phyloP scores from a whole-genome alignment of 2,329 filamentous ascomycete species.

The Chaetomiaceae sp. region DNA sequence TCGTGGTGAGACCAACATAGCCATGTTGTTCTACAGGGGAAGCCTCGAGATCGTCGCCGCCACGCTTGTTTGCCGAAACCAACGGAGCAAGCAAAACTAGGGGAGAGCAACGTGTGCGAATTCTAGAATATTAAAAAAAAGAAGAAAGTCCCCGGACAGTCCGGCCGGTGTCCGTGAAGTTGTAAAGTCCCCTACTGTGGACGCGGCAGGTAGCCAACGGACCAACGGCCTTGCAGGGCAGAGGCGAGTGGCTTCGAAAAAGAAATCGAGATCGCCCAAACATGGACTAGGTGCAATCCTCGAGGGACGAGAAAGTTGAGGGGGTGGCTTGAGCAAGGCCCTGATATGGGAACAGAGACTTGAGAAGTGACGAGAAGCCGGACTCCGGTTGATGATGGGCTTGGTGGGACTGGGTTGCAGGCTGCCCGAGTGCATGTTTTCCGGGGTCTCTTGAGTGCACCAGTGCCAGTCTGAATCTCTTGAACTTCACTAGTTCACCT shows the following conservation, averaged over 20 bases:
- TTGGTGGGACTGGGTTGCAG: slow-evolving; percentile 2
- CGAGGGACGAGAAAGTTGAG: slow-evolving; percentile 12
- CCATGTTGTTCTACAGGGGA: slow-evolving; percentile 22
- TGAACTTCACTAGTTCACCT: neutral
- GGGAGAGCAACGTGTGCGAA: neutral
- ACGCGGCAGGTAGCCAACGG: neutral
- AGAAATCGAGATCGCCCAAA: slow-evolving; percentile 20
- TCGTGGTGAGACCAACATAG: slow-evolving; percentile 17
- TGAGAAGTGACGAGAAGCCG: slow-evolving; percentile 4
- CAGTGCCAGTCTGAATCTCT: neutral
- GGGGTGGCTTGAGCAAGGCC: slow-evolving; percentile 23
- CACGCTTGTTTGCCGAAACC: neutral
- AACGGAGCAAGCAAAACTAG: neutral
- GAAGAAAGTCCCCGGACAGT: neutral
- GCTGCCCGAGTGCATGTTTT: slow-evolving; percentile 5
- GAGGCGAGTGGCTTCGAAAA: slow-evolving; percentile 20
- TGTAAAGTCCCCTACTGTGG: neutral
- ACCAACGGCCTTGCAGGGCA: slow-evolving; percentile 9
- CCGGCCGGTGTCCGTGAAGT: neutral
- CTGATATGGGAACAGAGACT: neutral
- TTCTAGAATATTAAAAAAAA: slow-evolving; percentile 9
- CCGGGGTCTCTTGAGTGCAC: neutral
- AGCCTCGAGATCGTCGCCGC: slow-evolving; percentile 11
- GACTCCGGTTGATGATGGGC: neutral
- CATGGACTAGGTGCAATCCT: slow-evolving; percentile 3